Conservation (phyloP, 768 basidiomycete genomes). For the Neoboletus magnificus region DNA sequence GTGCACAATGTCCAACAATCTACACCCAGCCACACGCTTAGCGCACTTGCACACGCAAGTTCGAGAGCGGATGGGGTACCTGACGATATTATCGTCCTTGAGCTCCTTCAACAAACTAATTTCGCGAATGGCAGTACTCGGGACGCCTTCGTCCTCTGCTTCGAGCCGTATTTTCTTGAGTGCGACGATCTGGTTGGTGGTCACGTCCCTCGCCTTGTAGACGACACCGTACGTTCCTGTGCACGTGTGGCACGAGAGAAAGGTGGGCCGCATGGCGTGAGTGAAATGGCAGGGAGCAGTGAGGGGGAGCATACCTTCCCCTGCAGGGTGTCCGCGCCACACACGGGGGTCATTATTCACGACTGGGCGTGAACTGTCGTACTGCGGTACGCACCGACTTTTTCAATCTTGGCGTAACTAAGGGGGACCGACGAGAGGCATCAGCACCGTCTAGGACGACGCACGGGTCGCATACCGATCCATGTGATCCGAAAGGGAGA, state of each 20-base stretch:
- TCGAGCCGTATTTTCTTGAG: slow-evolving; percentile 98
- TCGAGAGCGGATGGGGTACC: slow-evolving; percentile 40
- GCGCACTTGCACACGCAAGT: not conserved
- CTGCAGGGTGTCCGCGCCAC: slow-evolving; percentile 28
- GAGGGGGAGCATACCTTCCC: slow-evolving; percentile 37
- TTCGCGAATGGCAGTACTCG: slow-evolving; percentile 96
- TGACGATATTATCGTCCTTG: slow-evolving; percentile 93
- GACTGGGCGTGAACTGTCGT: not conserved
- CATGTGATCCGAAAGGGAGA: slow-evolving; percentile 18
- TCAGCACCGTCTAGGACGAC: slow-evolving; percentile 16
- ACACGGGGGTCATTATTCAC: slow-evolving; percentile 16
- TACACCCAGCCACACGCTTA: slow-evolving; percentile 31
- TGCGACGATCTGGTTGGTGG: slow-evolving; percentile 81
- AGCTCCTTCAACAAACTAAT: slow-evolving; percentile 97
- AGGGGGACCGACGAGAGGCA: slow-evolving; percentile 19
- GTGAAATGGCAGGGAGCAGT: not conserved
- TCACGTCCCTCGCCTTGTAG: slow-evolving; percentile 89
- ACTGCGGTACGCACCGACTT: slow-evolving; percentile 76
- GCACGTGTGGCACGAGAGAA: slow-evolving; percentile 1
- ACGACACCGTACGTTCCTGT: slow-evolving; percentile 97
- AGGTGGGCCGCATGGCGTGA: slow-evolving; percentile 4
- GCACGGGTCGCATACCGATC: slow-evolving; percentile 30
- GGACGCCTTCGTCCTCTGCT: slow-evolving; percentile 98
- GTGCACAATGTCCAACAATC: slow-evolving; percentile 94
- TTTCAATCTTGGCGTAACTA: slow-evolving; percentile 97